Percentiles rank a stretch among this genome's conserved stretches.
These are phyloP conservation scores for Fusarium nanum DNA, from an alignment of 2,329 filamentous ascomycete genomes.

Conservation along the genomic window DNA sequence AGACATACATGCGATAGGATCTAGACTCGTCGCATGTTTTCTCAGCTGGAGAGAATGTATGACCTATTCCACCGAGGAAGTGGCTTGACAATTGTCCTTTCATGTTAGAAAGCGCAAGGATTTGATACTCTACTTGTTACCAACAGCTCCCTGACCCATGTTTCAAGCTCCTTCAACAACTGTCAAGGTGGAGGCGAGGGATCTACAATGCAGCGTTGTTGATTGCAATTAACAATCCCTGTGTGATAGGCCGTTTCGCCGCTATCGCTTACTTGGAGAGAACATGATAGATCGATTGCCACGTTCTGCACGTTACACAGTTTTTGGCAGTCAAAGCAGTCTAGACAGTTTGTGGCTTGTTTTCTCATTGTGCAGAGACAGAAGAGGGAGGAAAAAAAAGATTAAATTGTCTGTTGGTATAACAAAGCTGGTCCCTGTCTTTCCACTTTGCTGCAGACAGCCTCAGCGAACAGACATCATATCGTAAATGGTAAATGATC, in stretches of 20 bases:
- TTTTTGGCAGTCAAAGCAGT: background rate
- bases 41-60: background rate
- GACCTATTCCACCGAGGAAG: background rate
- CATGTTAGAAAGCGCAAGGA: background rate
- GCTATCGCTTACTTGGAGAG: background rate
- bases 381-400: fast-evolving
- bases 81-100: background rate
- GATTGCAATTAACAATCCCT: slow-evolving; percentile 12
- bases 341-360: background rate
- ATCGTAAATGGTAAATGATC: slow-evolving; percentile 7
- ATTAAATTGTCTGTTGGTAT: background rate
- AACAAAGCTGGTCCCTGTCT: slow-evolving; percentile 10
- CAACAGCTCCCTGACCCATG: background rate
- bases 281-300: slow-evolving; percentile 3
- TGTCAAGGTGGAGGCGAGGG: background rate
- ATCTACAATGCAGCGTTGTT: slow-evolving; percentile 3
- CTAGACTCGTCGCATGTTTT: background rate
- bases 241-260: background rate
- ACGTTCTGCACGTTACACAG: background rate
- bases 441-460: slow-evolving; percentile 4
- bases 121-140: background rate
- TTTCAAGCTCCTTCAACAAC: background rate
- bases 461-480: background rate
- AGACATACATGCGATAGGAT: background rate
- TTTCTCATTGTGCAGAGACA: background rate